Evolutionary conservation across 1,139 yeast genomes (phyloP).

Genomic region (Saccharomycopsis phalli): DNA sequence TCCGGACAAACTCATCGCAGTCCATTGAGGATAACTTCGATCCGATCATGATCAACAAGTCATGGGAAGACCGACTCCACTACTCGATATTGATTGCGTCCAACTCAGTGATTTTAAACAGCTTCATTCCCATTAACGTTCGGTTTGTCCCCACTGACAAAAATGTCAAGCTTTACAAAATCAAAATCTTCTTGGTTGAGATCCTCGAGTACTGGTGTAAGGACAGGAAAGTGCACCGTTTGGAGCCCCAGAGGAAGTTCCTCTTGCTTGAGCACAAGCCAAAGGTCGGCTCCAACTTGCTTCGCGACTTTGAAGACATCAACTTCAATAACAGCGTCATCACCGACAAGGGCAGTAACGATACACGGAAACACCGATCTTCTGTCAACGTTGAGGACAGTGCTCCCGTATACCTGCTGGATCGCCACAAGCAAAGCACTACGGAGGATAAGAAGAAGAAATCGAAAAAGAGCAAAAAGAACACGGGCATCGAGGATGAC

Average conservation of each 20-base stretch:
- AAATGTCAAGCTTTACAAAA: slow-evolving; percentile 67
- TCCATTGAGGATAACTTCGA: slow-evolving; percentile 75
- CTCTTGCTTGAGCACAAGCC: slow-evolving; percentile 76
- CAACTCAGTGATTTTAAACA: slow-evolving; percentile 76
- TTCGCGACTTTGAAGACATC: slow-evolving; percentile 35
- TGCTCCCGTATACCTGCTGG: neutral
- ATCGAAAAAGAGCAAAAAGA: slow-evolving; percentile 1
- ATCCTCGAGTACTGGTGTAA: slow-evolving; percentile 84
- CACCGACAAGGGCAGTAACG: slow-evolving; percentile 7
- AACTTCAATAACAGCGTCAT: slow-evolving; percentile 14
- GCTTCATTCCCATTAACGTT: slow-evolving; percentile 76
- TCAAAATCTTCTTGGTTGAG: slow-evolving; percentile 79
- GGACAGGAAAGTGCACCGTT: slow-evolving; percentile 77
- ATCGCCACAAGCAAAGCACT: neutral
- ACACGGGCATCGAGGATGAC: slow-evolving; percentile 24
- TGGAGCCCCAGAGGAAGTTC: slow-evolving; percentile 81
- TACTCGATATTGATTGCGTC: slow-evolving; percentile 88
- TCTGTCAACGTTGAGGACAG: slow-evolving; percentile 3
- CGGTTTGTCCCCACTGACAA: slow-evolving; percentile 80
- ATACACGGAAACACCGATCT: neutral
- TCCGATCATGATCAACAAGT: slow-evolving; percentile 82
- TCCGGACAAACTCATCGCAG: slow-evolving; percentile 69
- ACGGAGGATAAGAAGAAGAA: neutral
- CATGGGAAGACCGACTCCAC: slow-evolving; percentile 88
- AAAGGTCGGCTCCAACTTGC: slow-evolving; percentile 35